Percentiles rank a stretch among this genome's conserved stretches.
Evolutionary conservation across 2,329 filamentous ascomycete species (phyloP).

Genomic region (Paraphaeosphaeria minitans): DNA sequence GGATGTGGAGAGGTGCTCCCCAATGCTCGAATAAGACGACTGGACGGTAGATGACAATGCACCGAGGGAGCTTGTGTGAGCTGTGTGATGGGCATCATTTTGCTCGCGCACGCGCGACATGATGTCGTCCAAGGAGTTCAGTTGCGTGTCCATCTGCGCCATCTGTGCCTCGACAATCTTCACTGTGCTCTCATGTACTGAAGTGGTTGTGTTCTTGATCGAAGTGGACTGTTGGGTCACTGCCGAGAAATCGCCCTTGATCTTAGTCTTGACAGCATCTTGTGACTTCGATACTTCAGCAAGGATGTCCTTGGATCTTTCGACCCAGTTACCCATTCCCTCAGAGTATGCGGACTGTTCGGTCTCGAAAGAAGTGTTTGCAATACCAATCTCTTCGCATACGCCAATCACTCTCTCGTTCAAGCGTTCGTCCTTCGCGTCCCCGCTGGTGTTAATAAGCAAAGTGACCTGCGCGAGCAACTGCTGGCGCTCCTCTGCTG

Average conservation of each 20-base stretch:
- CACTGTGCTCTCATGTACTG: conserved; percentile 88
- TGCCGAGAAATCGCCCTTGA: conserved; percentile 86
- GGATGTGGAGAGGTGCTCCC: conserved; percentile 70
- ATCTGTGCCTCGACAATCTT: conserved; percentile 90
- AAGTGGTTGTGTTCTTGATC: conserved; percentile 81
- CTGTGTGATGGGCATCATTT: conserved; percentile 77
- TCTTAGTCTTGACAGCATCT: conserved; percentile 77
- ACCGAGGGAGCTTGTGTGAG: conserved; percentile 70
- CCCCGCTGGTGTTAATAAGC: conserved; percentile 76
- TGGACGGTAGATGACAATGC: conserved; percentile 71
- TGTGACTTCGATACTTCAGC: conserved; percentile 74
- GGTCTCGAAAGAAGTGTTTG: conserved; percentile 68
- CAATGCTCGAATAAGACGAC: conserved; percentile 73
- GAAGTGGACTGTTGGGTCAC: conserved; percentile 81
- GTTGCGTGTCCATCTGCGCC: conserved; percentile 82
- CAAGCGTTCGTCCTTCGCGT: conserved; percentile 74
- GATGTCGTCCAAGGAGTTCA: conserved; percentile 88
- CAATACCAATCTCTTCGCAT: conserved; percentile 67
- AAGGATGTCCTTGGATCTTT: conserved; percentile 70
- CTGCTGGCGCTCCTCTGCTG: conserved; percentile 73
- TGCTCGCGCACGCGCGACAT: conserved; percentile 80
- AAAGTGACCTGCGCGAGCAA: conserved; percentile 76
- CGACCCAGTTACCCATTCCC: conserved; percentile 76
- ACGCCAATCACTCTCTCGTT: conserved; percentile 66
- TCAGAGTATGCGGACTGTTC: conserved; percentile 69